phyloP scores from a whole-genome alignment of 1,139 yeast species.

The Kluyveromyces marxianus region DNA sequence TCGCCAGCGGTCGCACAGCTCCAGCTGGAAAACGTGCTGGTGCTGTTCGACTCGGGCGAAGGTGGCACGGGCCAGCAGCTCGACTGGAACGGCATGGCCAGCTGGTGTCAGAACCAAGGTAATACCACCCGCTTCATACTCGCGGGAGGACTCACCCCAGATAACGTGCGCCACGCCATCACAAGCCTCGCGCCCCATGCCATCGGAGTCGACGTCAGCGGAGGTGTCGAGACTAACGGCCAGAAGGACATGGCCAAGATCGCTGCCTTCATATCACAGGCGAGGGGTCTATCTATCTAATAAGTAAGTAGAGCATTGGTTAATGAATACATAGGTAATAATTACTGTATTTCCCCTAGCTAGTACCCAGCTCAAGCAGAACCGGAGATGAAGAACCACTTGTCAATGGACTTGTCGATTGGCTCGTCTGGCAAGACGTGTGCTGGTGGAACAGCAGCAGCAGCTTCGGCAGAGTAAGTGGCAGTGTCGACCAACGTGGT shows the following conservation, averaged over 20 bases:
- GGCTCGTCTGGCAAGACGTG: conserved; percentile 77
- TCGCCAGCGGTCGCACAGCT: conserved; percentile 13
- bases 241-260: conserved; percentile 61
- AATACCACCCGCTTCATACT: conserved; percentile 44
- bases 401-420: conserved; percentile 92
- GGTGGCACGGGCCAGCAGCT: conserved; percentile 87
- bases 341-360: neutral
- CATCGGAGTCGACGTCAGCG: conserved; percentile 89
- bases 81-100: conserved; percentile 54
- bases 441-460: conserved; percentile 57
- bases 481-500: conserved; percentile 60
- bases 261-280: conserved; percentile 46
- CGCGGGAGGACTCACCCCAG: conserved; percentile 86
- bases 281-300: conserved; percentile 17
- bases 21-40: conserved; percentile 36
- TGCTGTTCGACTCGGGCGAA: conserved; percentile 75
- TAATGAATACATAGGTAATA: neutral
- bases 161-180: conserved; percentile 53
- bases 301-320: no score
- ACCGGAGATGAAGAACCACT: conserved; percentile 98
- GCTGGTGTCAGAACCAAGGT: conserved; percentile 33
- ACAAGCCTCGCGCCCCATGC: conserved; percentile 35
- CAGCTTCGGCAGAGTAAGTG: conserved; percentile 42
- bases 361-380: conserved; percentile 37
- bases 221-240: conserved; percentile 85